These are phyloP conservation scores for Fusarium aywerte DNA, from an alignment of 2,329 filamentous ascomycete genomes.

Conservation along the genomic window DNA sequence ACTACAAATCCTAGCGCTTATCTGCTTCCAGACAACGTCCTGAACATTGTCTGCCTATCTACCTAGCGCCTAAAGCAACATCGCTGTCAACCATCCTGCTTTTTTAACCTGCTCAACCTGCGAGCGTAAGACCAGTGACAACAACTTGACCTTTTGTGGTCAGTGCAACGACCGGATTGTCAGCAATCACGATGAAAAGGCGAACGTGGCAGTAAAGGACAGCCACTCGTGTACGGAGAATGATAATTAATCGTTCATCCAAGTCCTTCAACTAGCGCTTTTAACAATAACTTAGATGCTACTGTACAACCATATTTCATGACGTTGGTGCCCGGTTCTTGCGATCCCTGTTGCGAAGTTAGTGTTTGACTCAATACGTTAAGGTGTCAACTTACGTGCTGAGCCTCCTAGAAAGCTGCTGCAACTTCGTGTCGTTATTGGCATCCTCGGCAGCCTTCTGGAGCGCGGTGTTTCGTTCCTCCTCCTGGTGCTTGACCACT, in stretches of 20 bases:
- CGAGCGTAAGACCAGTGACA: slow-evolving; percentile 19
- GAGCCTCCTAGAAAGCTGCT: slow-evolving; percentile 87
- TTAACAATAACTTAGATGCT: slow-evolving; percentile 43
- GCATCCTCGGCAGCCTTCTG: slow-evolving; percentile 88
- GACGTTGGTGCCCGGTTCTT: slow-evolving; percentile 44
- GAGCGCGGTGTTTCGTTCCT: slow-evolving; percentile 83
- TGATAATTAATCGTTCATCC: slow-evolving; percentile 37
- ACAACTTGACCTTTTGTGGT: slow-evolving; percentile 16
- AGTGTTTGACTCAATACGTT: background rate
- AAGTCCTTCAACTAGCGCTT: slow-evolving; percentile 33
- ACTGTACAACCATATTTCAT: slow-evolving; percentile 44
- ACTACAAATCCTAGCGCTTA: slow-evolving; percentile 38
- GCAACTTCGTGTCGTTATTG: slow-evolving; percentile 89
- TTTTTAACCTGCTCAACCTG: slow-evolving; percentile 31
- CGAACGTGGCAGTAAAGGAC: slow-evolving; percentile 33
- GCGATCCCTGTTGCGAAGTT: slow-evolving; percentile 40
- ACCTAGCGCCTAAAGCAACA: slow-evolving; percentile 32
- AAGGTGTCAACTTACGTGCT: slow-evolving; percentile 76
- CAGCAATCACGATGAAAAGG: slow-evolving; percentile 37
- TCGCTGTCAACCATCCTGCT: slow-evolving; percentile 35
- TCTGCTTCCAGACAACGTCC: slow-evolving; percentile 39
- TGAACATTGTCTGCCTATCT: slow-evolving; percentile 41
- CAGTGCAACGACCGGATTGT: slow-evolving; percentile 21
- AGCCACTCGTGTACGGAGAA: slow-evolving; percentile 31
- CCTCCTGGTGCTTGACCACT: slow-evolving; percentile 83